Percentiles rank a stretch among this genome's conserved stretches.
phyloP scores from a whole-genome alignment of 768 basidiomycete species.

The Tylopilus felleus region DNA sequence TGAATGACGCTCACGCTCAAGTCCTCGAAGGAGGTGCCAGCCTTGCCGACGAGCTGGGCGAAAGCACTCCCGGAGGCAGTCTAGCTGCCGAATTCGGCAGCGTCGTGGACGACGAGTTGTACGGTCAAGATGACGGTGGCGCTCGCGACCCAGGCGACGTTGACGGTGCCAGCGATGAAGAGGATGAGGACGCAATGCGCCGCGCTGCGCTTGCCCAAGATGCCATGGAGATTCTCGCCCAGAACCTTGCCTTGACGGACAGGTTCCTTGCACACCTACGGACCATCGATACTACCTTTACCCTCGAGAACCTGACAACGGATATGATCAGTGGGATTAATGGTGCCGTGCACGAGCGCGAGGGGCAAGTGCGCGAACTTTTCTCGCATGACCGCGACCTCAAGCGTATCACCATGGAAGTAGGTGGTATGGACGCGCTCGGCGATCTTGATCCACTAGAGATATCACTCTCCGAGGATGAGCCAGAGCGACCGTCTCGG shows the following conservation, averaged over 20 bases:
- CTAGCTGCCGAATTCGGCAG: slow-evolving; percentile 26
- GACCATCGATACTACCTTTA: slow-evolving; percentile 51
- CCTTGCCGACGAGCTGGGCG: slow-evolving; percentile 43
- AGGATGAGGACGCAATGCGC: slow-evolving; percentile 26
- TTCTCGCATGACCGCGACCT: slow-evolving; percentile 79
- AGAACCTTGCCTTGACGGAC: slow-evolving; percentile 74
- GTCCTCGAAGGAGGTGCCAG: slow-evolving; percentile 30
- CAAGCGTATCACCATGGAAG: slow-evolving; percentile 69
- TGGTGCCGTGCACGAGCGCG: slow-evolving; percentile 71
- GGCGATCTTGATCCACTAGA: slow-evolving; percentile 66
- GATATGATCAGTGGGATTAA: slow-evolving; percentile 76
- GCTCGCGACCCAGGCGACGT: slow-evolving; percentile 10
- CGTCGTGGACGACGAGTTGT: slow-evolving; percentile 18
- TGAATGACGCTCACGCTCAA: slow-evolving; percentile 32
- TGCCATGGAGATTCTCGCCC: slow-evolving; percentile 68
- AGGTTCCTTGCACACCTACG: slow-evolving; percentile 72
- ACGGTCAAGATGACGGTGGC: slow-evolving; percentile 9
- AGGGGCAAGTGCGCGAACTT: slow-evolving; percentile 76
- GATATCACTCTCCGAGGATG: slow-evolving; percentile 28
- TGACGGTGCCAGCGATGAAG: slow-evolving; percentile 22
- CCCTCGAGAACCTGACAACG: slow-evolving; percentile 67
- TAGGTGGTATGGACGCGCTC: slow-evolving; percentile 72
- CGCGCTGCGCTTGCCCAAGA: slow-evolving; percentile 40
- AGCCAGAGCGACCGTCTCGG: slow-evolving; percentile 25
- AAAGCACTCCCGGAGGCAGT: slow-evolving; percentile 13